Percentiles rank a stretch among this genome's conserved stretches.
Conservation (phyloP, 208 protist genomes). For the Ichthyophonus hoferi region DNA sequence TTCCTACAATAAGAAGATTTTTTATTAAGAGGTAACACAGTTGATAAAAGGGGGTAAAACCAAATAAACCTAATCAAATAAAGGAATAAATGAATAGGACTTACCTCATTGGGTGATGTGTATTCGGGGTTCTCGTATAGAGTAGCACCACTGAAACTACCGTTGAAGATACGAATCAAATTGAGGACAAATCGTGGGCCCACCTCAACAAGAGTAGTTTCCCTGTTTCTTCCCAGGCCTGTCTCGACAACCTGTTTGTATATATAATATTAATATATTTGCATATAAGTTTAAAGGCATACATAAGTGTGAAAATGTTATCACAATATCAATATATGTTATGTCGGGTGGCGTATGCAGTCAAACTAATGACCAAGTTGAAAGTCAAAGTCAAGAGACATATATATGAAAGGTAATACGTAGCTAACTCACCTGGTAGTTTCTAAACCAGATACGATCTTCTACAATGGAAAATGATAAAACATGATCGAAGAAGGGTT, state of each 20-base stretch:
- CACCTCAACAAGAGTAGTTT: conserved; percentile 83
- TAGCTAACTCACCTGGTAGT: conserved; percentile 87
- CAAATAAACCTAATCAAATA: background rate
- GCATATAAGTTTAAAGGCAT: too few species aligned
- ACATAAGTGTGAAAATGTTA: too few species aligned
- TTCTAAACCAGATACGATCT: conserved; percentile 92
- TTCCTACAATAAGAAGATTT: background rate
- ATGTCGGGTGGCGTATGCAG: too few species aligned
- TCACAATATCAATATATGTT: too few species aligned
- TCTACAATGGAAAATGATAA: conserved; percentile 91
- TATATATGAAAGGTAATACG: too few species aligned
- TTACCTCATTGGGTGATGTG: conserved; percentile 56
- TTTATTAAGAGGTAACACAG: background rate
- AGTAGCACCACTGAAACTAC: conserved; percentile 81
- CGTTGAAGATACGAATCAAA: conserved; percentile 84
- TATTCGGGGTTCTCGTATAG: conserved; percentile 81
- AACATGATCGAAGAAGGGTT: conserved; percentile 96
- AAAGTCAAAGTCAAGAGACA: too few species aligned
- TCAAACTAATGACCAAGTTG: too few species aligned
- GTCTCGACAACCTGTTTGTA: conserved; percentile 21
- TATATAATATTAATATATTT: too few species aligned
- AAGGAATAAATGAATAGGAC: background rate
- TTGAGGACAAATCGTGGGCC: conserved; percentile 90
- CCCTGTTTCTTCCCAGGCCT: background rate
- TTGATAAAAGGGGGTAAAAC: background rate